Evolutionary conservation across 2,329 filamentous ascomycete species (phyloP).

Genomic region (Diaporthe humulicola): DNA sequence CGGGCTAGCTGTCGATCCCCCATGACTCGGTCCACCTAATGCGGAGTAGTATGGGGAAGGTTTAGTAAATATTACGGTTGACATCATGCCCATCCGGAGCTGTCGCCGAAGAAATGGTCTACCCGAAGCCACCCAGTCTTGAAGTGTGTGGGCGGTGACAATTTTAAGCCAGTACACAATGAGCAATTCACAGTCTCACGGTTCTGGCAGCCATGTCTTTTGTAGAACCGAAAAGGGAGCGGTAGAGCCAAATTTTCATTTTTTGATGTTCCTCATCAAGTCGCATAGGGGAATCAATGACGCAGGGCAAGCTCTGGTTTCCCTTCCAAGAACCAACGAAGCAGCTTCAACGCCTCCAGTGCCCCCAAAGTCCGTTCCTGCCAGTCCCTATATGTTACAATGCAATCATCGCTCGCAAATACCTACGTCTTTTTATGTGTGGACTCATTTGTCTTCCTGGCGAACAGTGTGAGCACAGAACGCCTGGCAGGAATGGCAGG

Average conservation of each 20-base stretch:
- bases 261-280: constrained; percentile 11
- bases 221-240: constrained; percentile 24
- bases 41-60: constrained; percentile 13
- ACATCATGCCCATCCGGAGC: constrained; percentile 10
- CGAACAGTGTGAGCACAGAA: neutral
- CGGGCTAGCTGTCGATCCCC: constrained; percentile 29
- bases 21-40: constrained; percentile 29
- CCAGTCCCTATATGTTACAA: constrained; percentile 38
- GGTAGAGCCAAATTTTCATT: constrained; percentile 24
- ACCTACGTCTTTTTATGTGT: constrained; percentile 13
- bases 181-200: neutral
- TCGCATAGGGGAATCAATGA: neutral
- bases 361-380: constrained; percentile 15
- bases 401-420: constrained; percentile 36
- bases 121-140: neutral
- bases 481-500: constrained; percentile 4
- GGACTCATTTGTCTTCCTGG: neutral
- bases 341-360: constrained; percentile 32
- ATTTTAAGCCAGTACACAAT: neutral
- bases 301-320: constrained; percentile 7
- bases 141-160: neutral
- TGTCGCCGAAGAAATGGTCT: neutral
- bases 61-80: constrained; percentile 21
- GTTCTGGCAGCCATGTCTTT: neutral
- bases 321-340: constrained; percentile 13